phyloP scores from a whole-genome alignment of 441 rosid genomes.

The Breynia disticha region DNA sequence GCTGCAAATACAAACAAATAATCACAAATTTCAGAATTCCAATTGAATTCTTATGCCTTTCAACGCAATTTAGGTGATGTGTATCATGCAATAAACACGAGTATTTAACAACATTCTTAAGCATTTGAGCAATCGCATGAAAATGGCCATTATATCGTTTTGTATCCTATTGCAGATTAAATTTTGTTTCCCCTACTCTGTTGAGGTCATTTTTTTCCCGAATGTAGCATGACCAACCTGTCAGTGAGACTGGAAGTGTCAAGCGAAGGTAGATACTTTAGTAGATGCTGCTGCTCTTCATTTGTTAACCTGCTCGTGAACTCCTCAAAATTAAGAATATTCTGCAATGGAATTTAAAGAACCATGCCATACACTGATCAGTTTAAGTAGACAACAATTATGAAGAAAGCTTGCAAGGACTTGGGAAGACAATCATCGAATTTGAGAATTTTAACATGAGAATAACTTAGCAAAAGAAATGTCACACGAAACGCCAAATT shows the following conservation, averaged over 20 bases:
- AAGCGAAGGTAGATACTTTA: constrained; percentile 54
- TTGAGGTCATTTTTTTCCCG: no score
- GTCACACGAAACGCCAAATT: constrained; percentile 8
- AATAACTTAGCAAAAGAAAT: not conserved
- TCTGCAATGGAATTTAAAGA: constrained; percentile 31
- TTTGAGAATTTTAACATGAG: not conserved
- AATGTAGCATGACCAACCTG: constrained; percentile 30
- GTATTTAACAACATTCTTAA: no score
- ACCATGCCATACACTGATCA: constrained; percentile 2
- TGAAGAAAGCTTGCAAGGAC: no score
- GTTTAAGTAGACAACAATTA: not conserved
- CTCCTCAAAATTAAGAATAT: constrained; percentile 68
- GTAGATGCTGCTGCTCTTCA: constrained; percentile 70
- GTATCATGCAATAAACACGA: no score
- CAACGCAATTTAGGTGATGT: no score
- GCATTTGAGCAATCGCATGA: no score
- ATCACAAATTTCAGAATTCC: constrained; percentile 2
- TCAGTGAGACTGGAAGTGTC: constrained; percentile 51
- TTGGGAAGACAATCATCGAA: no score
- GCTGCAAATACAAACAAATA: constrained; percentile 37
- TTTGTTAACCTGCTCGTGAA: constrained; percentile 48
- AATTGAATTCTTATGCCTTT: no score
- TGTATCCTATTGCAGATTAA: no score
- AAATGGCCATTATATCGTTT: no score
- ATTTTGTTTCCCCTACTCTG: no score